Evolutionary conservation across 148 eudicot species (phyloP).

Genomic region (Fagopyrum tataricum): DNA sequence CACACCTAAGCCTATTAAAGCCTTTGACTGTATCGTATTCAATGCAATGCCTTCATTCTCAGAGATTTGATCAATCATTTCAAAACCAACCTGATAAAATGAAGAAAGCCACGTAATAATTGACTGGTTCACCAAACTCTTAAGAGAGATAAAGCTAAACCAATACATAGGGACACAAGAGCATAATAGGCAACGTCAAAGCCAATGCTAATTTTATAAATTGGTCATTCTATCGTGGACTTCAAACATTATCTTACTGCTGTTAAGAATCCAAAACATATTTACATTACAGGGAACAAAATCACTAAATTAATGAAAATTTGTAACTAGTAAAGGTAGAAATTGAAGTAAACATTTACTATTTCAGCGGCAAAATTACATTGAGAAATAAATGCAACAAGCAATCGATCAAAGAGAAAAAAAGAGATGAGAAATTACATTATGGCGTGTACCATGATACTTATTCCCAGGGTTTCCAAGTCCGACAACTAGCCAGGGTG

Average conservation of each 20-base stretch:
- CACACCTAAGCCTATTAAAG: slow-evolving; percentile 90
- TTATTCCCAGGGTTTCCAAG: slow-evolving; percentile 92
- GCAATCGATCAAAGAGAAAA: not conserved
- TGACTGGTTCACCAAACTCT: not conserved
- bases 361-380: not conserved
- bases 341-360: not conserved
- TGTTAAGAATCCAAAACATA: slow-evolving; percentile 5
- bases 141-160: not conserved
- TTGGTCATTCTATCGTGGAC: not conserved
- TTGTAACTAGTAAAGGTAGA: not conserved
- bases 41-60: slow-evolving; percentile 62
- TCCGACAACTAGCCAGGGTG: slow-evolving; percentile 94
- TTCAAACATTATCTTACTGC: not conserved
- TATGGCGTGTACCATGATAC: slow-evolving; percentile 87
- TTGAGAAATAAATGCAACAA: not conserved
- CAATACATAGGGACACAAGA: not conserved
- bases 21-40: slow-evolving; percentile 94
- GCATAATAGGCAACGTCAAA: not conserved
- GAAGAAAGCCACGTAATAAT: not conserved
- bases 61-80: slow-evolving; percentile 85
- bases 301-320: not conserved
- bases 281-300: not conserved
- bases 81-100: slow-evolving; percentile 79
- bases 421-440: slow-evolving; percentile 34
- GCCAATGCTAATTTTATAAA: not conserved